Conservation (phyloP, 2,329 filamentous ascomycete genomes). For the Tolypocladium inflatum region DNA sequence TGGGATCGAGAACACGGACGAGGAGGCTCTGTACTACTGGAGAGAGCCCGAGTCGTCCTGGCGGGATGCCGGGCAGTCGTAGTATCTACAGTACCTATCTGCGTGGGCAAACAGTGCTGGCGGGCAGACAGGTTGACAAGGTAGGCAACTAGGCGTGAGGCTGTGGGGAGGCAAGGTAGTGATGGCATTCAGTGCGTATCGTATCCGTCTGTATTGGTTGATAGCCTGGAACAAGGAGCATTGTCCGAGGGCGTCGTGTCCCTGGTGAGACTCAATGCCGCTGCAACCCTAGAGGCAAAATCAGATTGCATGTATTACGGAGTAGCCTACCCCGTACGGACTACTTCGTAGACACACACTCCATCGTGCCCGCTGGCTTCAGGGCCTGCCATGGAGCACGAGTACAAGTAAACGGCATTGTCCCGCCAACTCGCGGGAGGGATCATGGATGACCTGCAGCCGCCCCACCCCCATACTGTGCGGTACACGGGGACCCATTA, state of each 20-base stretch:
- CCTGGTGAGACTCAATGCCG: neutral
- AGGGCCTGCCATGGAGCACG: neutral
- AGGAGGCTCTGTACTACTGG: conserved; percentile 8
- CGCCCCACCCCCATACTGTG: too few relatives aligned
- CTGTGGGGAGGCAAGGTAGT: neutral
- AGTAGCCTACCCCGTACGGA: too few relatives aligned
- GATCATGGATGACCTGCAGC: neutral
- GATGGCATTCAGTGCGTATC: neutral
- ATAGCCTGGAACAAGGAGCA: neutral
- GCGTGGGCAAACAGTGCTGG: neutral
- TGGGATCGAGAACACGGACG: conserved; percentile 38
- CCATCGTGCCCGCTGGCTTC: neutral
- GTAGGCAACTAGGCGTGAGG: neutral
- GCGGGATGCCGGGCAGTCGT: neutral
- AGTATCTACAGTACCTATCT: neutral
- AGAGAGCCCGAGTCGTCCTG: neutral
- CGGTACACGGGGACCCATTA: too few relatives aligned
- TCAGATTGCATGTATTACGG: neutral
- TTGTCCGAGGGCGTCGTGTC: neutral
- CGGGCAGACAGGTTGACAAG: neutral
- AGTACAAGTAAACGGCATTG: neutral
- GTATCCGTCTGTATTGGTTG: neutral
- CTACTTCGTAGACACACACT: neutral
- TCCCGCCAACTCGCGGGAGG: neutral
- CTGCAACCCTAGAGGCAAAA: neutral